Conservation (phyloP, 768 basidiomycete genomes). For the Tricholoma matsutake region DNA sequence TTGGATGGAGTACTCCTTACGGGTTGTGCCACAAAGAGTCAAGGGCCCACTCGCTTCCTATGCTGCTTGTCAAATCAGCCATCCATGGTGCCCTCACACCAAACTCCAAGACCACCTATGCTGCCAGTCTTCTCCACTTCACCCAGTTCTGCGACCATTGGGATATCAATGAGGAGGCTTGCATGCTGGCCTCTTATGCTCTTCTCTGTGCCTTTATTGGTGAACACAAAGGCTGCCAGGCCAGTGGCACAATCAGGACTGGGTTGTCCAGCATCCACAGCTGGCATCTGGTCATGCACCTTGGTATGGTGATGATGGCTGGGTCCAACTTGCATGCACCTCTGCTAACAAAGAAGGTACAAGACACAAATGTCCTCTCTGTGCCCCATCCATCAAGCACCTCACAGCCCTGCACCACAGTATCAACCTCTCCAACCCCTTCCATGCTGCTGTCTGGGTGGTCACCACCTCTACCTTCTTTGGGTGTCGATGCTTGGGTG, state of each 20-base stretch:
- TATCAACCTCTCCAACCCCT: slow-evolving; percentile 14
- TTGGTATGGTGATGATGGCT: slow-evolving; percentile 23
- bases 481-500: slow-evolving; percentile 15
- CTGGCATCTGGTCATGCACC: background rate
- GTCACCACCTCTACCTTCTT: slow-evolving; percentile 22
- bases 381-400: slow-evolving; percentile 12
- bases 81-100: background rate
- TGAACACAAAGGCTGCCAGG: background rate
- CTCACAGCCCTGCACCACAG: background rate
- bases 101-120: slow-evolving; percentile 19
- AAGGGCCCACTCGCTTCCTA: background rate
- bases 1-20: background rate
- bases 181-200: slow-evolving; percentile 19
- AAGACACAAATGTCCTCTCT: slow-evolving; percentile 7
- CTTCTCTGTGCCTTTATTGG: slow-evolving; percentile 26
- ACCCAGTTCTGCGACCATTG: slow-evolving; percentile 28
- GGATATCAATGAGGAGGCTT: slow-evolving; percentile 14
- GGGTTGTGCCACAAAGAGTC: background rate
- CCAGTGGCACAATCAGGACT: slow-evolving; percentile 8
- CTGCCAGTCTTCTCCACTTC: slow-evolving; percentile 25
- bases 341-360: slow-evolving; percentile 15
- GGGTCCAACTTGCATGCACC: slow-evolving; percentile 10
- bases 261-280: slow-evolving; percentile 14
- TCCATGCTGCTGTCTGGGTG: slow-evolving; percentile 23
- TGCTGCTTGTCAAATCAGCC: background rate